Conservation (phyloP, 1,284 basidiomycete genomes). For the Moesziomyces parantarcticus region DNA sequence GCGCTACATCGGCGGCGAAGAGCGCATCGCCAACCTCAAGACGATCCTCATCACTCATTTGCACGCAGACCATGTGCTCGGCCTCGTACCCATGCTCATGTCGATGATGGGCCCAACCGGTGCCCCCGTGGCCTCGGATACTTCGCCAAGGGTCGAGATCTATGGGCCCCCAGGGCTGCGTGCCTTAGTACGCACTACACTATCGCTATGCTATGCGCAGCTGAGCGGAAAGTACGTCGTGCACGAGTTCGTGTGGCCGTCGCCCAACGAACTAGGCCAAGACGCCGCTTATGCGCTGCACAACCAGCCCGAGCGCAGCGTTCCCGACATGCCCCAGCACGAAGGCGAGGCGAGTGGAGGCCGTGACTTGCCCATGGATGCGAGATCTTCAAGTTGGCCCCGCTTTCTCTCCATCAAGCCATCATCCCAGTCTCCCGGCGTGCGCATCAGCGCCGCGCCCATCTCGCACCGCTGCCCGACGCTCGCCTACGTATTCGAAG, state of each 20-base stretch:
- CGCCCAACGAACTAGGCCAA: slow-evolving; percentile 5
- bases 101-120: slow-evolving; percentile 62
- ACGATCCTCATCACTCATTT: slow-evolving; percentile 65
- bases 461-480: slow-evolving; percentile 64
- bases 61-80: slow-evolving; percentile 63
- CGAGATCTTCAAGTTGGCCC: slow-evolving; percentile 53
- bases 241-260: slow-evolving; percentile 63
- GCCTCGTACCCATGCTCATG: slow-evolving; percentile 62
- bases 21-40: slow-evolving; percentile 55
- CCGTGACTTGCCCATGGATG: slow-evolving; percentile 53
- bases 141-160: slow-evolving; percentile 53
- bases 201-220: slow-evolving; percentile 61
- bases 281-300: slow-evolving; percentile 16
- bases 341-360: slow-evolving; percentile 56
- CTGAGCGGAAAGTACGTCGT: slow-evolving; percentile 61
- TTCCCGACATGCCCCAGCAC: slow-evolving; percentile 58
- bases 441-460: slow-evolving; percentile 62
- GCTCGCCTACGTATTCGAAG: slow-evolving; percentile 62
- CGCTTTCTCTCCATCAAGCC: slow-evolving; percentile 45
- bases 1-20: slow-evolving; percentile 54
- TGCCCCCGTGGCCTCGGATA: slow-evolving; percentile 10
- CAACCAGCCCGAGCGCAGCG: slow-evolving; percentile 23
- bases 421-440: slow-evolving; percentile 22
- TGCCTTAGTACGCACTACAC: slow-evolving; percentile 58
- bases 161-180: slow-evolving; percentile 62